These are phyloP conservation scores for Phytophthora rubi DNA, from an alignment of 352 stramenopile species.

Conservation along the genomic window DNA sequence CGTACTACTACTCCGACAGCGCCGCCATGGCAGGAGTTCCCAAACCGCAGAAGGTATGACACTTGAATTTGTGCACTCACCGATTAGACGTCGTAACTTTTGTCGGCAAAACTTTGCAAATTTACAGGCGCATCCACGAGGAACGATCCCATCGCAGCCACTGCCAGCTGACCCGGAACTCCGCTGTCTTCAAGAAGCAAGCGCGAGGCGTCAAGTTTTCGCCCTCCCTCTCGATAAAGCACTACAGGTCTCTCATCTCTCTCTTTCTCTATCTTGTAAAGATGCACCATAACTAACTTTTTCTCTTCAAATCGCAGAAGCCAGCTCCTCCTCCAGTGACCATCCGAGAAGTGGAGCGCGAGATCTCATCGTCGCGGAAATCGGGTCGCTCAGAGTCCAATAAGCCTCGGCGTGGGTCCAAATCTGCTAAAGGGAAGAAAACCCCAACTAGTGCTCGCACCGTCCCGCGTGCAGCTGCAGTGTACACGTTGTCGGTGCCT, in stretches of 20 bases:
- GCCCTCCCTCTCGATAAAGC: conserved; percentile 30
- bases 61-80: neutral
- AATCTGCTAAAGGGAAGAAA: conserved; percentile 22
- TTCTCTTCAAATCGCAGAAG: conserved; percentile 6
- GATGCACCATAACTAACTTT: neutral
- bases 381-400: conserved; percentile 2
- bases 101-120: neutral
- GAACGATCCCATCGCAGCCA: conserved; percentile 50
- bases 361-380: conserved; percentile 19
- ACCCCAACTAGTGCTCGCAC: neutral
- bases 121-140: conserved; percentile 46
- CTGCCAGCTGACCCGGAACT: conserved; percentile 63
- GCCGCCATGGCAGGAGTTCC: neutral
- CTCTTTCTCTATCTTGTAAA: neutral
- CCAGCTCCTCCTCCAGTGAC: neutral
- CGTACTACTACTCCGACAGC: conserved; percentile 32
- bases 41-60: conserved; percentile 25
- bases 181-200: conserved; percentile 52
- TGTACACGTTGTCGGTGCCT: neutral
- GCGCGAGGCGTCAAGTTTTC: conserved; percentile 39
- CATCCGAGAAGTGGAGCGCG: neutral
- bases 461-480: conserved; percentile 8
- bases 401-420: conserved; percentile 12
- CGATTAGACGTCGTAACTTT: neutral
- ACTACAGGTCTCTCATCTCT: neutral